These are phyloP conservation scores for Pseudogymnoascus sp. DNA, from an alignment of 2,329 filamentous ascomycete genomes.

Conservation along the genomic window DNA sequence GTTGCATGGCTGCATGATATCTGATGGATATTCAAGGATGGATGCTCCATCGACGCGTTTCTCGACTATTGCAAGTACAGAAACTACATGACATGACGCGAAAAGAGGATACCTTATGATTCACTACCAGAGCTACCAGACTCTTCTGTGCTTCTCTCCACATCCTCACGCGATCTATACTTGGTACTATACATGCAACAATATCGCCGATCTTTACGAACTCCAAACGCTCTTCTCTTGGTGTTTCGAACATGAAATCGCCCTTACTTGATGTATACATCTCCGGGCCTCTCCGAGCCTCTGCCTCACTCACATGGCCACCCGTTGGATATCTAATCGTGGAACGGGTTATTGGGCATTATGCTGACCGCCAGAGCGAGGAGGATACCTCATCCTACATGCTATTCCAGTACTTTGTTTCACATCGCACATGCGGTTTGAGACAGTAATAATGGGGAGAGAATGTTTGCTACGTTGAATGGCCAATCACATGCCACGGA, in stretches of 20 bases:
- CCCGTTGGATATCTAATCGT: conserved; percentile 2
- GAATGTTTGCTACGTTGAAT: conserved; percentile 4
- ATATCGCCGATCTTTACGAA: conserved; percentile 2
- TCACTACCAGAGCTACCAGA: conserved; percentile 3
- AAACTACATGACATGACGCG: background rate
- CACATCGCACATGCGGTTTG: conserved; percentile 1
- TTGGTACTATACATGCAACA: background rate
- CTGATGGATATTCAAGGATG: background rate
- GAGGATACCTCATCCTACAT: background rate
- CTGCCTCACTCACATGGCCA: background rate
- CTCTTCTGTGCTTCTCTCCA: conserved; percentile 4
- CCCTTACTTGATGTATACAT: conserved; percentile 7
- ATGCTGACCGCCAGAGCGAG: background rate
- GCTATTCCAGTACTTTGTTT: background rate
- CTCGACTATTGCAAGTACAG: background rate
- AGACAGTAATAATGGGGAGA: conserved; percentile 4
- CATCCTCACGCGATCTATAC: conserved; percentile 4
- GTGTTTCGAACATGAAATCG: conserved; percentile 7
- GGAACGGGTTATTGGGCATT: background rate
- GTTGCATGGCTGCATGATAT: background rate
- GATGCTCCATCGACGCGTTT: conserved; percentile 3
- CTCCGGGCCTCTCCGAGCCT: background rate
- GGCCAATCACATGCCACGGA: background rate
- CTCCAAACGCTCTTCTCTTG: background rate
- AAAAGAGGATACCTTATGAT: conserved; percentile 8